These are phyloP conservation scores for Populus davidiana DNA, from an alignment of 345 rosid species.

Conservation along the genomic window DNA sequence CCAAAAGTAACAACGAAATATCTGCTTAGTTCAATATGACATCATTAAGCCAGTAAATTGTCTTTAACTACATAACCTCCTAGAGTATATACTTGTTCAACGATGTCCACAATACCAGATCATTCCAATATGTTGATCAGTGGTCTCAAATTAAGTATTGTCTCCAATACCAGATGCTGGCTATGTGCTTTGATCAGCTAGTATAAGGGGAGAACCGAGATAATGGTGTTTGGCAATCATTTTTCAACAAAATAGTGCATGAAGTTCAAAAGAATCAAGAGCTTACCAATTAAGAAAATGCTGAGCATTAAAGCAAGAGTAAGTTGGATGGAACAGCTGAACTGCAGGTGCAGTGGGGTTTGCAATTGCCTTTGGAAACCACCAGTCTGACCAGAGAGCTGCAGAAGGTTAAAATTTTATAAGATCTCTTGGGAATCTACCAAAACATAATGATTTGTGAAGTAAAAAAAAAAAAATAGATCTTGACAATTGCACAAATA, in stretches of 20 bases:
- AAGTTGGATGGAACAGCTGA: constrained; percentile 55
- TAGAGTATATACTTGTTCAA: neutral
- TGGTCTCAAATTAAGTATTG: neutral
- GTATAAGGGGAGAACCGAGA: neutral
- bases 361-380: constrained; percentile 47
- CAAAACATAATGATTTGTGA: neutral
- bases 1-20: neutral
- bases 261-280: neutral
- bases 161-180: neutral
- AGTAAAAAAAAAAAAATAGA: neutral
- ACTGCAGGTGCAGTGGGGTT: constrained; percentile 40
- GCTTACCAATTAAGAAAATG: constrained; percentile 67
- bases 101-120: neutral
- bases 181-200: neutral
- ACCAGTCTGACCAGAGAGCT: constrained; percentile 44
- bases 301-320: constrained; percentile 60
- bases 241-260: neutral
- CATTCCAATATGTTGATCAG: neutral
- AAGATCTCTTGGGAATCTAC: neutral
- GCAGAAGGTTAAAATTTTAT: constrained; percentile 25
- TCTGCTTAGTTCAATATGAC: neutral
- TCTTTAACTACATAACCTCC: neutral
- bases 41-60: neutral
- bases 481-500: neutral
- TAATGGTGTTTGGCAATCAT: neutral